Percentiles rank a stretch among this genome's conserved stretches.
These are phyloP conservation scores for Haberlea rhodopensis DNA, from an alignment of 257 asterid species.

Conservation along the genomic window DNA sequence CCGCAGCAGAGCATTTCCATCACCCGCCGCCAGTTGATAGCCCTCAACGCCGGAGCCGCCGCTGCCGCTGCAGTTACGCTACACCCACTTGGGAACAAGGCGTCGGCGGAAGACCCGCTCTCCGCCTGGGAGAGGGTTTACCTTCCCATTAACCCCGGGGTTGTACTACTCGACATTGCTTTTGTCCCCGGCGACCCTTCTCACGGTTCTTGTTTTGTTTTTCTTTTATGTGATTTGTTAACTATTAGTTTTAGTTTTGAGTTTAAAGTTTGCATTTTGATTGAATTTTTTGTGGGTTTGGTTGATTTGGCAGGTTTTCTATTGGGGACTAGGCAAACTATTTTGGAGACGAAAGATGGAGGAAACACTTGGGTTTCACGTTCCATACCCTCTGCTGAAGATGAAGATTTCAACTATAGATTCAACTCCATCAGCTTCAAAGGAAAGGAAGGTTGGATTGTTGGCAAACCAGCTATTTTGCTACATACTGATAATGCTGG, in stretches of 20 bases:
- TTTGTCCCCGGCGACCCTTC: too few species aligned
- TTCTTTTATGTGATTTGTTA: neutral
- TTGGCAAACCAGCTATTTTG: slow-evolving; percentile 91
- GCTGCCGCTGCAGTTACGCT: slow-evolving; percentile 42
- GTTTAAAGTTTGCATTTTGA: too few species aligned
- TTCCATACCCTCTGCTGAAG: too few species aligned
- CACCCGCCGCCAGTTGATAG: slow-evolving; percentile 52
- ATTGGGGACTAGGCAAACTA: slow-evolving; percentile 84
- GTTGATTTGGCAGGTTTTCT: slow-evolving; percentile 57
- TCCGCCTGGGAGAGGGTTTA: slow-evolving; percentile 92
- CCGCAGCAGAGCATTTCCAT: slow-evolving; percentile 24
- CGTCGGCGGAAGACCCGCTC: slow-evolving; percentile 58
- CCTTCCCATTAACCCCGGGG: slow-evolving; percentile 86
- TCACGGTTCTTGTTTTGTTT: slow-evolving; percentile 50
- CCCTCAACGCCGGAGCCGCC: slow-evolving; percentile 47
- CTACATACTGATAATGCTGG: slow-evolving; percentile 86
- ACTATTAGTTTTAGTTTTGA: too few species aligned
- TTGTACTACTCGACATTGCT: slow-evolving; percentile 84
- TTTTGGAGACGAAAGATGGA: slow-evolving; percentile 94
- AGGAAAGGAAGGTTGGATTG: slow-evolving; percentile 95
- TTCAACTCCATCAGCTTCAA: slow-evolving; percentile 87
- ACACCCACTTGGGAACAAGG: too few species aligned
- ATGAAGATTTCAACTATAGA: too few species aligned
- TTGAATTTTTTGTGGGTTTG: slow-evolving; percentile 11
- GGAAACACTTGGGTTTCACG: too few species aligned